Base-by-base conservation (phyloP, 2,329 filamentous ascomycete species). In the Biscogniauxia sp. region DNA sequence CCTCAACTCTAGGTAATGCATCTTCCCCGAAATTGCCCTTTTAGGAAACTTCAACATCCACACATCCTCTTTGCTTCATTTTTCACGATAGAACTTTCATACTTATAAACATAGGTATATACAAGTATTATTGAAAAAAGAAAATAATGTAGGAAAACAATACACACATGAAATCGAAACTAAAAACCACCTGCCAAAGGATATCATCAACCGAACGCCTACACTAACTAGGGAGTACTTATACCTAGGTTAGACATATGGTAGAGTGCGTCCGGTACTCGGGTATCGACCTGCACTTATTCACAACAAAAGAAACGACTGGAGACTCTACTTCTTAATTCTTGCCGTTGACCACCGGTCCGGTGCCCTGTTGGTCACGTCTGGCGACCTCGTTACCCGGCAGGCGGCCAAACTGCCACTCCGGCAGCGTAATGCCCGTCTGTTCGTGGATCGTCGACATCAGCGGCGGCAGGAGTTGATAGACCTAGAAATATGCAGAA, bases 361-460 rank as follows among this genome's bases (percentile, higher is more conserved):
- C 51, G 5, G 13, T 49, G 3, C 58, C 25, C 23, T 20, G 50
- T n/a, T 62, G 54, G 3, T 68, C 64, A 28, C 56, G 63, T 32
- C 60, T 58, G 1, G 63, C 59, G 11, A 67, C 61, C 20, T 70
- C 68, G 55, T 62, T 69, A 51, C 51, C 56, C 0, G 77, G 75
- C 49, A 83, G 66, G 50, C 77, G 78, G 0, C 85, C 85, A 71
- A 87, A 87, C 72, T 88, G 84, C 92, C 92, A 96, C 69, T 84
- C 85, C 1, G 92, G 92, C 6, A 93, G 86, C 0, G 84, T 82
- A 70, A 96, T 93, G 0, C 92, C 92, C 0, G 92, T 96, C 80
- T 96, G 92, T 62, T 96, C 92, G 68, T 95, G 89, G 70, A 96
- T 94, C 0, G 92, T 96, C 9, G 84, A 87, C 78, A 96, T 88